These are phyloP conservation scores for Astragalus membranaceus DNA, from an alignment of 306 rosid species.

Conservation along the genomic window DNA sequence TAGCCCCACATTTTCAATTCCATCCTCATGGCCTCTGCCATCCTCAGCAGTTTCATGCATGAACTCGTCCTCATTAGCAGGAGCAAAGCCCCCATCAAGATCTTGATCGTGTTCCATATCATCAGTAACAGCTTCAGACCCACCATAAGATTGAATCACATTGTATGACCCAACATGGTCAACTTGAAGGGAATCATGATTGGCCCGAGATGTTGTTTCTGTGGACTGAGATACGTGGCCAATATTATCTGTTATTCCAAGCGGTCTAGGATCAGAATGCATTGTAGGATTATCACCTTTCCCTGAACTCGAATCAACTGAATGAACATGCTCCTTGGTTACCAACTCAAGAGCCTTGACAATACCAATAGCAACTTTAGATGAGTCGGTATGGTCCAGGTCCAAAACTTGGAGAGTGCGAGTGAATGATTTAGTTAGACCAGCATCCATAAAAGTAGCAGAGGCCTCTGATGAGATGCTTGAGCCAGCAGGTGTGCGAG, in stretches of 20 bases:
- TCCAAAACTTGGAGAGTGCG: slow-evolving; percentile 71
- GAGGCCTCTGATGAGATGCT: slow-evolving; percentile 83
- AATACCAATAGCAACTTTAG: slow-evolving; percentile 80
- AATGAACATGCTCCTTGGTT: slow-evolving; percentile 76
- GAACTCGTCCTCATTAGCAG: slow-evolving; percentile 66
- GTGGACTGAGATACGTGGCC: slow-evolving; percentile 52
- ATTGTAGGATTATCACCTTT: slow-evolving; percentile 60
- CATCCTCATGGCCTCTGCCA: slow-evolving; percentile 58
- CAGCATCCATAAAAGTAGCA: slow-evolving; percentile 77
- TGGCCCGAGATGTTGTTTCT: slow-evolving; percentile 58
- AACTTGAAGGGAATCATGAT: slow-evolving; percentile 49
- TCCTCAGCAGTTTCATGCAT: slow-evolving; percentile 85
- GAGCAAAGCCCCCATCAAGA: slow-evolving; percentile 65
- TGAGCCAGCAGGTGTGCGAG: slow-evolving; percentile 88
- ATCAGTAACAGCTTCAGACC: slow-evolving; percentile 87
- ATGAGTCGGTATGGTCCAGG: slow-evolving; percentile 83
- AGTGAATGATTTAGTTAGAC: slow-evolving; percentile 70
- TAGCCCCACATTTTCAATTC: slow-evolving; percentile 56
- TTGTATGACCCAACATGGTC: slow-evolving; percentile 57
- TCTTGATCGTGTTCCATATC: slow-evolving; percentile 98
- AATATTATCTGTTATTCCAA: slow-evolving; percentile 41
- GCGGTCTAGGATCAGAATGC: slow-evolving; percentile 54
- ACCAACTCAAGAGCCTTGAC: slow-evolving; percentile 90
- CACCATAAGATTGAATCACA: slow-evolving; percentile 61
- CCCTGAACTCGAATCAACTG: slow-evolving; percentile 53